phyloP scores from a whole-genome alignment of 768 basidiomycete genomes.

The Leccinum fibrillosum region DNA sequence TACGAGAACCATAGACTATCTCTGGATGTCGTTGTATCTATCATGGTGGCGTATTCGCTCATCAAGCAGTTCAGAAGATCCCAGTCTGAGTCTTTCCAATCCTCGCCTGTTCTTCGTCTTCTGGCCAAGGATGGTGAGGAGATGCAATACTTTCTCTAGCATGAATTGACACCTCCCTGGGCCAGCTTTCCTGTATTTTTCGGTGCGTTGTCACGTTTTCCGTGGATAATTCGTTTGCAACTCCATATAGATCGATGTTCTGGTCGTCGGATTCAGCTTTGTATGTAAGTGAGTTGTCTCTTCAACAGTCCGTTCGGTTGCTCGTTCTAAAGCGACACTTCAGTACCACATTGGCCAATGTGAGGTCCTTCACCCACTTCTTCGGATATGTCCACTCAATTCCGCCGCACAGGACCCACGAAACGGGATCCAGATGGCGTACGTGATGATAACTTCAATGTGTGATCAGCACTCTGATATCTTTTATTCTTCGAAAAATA shows the following conservation, averaged over 20 bases:
- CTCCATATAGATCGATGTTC: background rate
- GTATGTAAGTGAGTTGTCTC: constrained; percentile 6
- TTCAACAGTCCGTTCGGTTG: background rate
- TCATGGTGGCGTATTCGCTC: constrained; percentile 2
- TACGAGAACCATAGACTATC: background rate
- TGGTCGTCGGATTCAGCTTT: background rate
- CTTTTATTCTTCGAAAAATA: too few relatives aligned
- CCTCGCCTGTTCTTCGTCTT: background rate
- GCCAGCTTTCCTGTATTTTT: background rate
- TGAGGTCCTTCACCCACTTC: background rate
- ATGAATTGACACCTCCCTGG: background rate
- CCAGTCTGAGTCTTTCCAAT: background rate
- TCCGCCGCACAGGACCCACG: constrained; percentile 1
- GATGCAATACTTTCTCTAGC: background rate
- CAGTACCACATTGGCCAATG: background rate
- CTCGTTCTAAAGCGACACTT: background rate
- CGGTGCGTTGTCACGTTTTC: background rate
- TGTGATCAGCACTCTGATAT: too few relatives aligned
- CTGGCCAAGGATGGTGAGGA: constrained; percentile 12
- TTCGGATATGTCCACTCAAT: background rate
- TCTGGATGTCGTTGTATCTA: constrained; percentile 1
- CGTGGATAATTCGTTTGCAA: background rate
- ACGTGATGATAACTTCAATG: background rate
- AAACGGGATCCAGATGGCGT: constrained; percentile 2
- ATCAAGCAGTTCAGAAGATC: background rate